Evolutionary conservation across 2,329 filamentous ascomycete genomes (phyloP), one percentile per base, ranked within the genome.

Genomic region (Stagonosporopsis rhizophila): DNA sequence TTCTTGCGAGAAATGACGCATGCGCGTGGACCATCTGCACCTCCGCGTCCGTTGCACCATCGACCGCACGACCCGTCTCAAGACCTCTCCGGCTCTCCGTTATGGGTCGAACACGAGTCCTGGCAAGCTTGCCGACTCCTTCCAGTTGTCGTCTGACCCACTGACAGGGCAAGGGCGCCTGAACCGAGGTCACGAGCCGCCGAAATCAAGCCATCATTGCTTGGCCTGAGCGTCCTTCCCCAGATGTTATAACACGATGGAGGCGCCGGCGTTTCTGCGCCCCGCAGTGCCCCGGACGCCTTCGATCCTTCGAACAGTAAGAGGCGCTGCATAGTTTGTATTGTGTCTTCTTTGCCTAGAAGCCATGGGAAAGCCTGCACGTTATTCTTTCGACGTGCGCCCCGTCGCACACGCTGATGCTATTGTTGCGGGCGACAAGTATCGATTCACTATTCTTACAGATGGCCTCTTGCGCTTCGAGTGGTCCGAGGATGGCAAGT

Each of bases 401-500:
- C 81, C 81, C 0, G 60, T 76, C 15, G 79, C 82, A 11, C 76
- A 81, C 51, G 65, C 78, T 4, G 70, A 78, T 35, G 78, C 82
- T 32, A 73, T 81, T 52, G 76, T 84, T 38, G 69, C 71, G 5
- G 81, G 81, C 51, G 69, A 75, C 35, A 77, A 82, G 44, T 88
- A 84, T 70, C 83, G 86, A 50, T 88, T 88, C 68, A 87, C 83
- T 8, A 61, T 88, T 42, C 77, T 89, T 44, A 81, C 79, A 9
- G 81, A 86, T 46, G 77, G 81, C 2, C 75, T 88, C 2, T 60
- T 88, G 25, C 83, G 86, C 28, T 87, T 84, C 59, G 86, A 88
- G 73, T 89, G 84, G 84, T 81, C 85, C 0, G 75, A 79, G 11
- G 85, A 88, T 59, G 80, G 82, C 44, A 66, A 75, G 30, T 89